A percentile compares a stretch with the other conserved stretches of the same genome.
These are phyloP conservation scores for Cutaneotrichosporon sp. DNA, from an alignment of 1,284 basidiomycete genomes.

Conservation along the genomic window DNA sequence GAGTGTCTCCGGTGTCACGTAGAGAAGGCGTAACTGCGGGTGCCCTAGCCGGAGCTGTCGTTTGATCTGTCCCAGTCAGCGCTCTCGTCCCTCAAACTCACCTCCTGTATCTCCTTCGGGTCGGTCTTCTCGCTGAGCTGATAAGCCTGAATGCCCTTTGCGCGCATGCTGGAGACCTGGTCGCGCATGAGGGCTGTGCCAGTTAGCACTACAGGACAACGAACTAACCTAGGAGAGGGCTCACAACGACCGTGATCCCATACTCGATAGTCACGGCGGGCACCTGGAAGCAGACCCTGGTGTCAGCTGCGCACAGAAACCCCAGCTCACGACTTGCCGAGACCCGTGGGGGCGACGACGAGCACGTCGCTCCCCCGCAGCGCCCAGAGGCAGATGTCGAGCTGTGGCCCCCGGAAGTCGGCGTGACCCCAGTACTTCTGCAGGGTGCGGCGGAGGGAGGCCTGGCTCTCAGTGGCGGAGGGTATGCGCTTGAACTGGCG, in stretches of 20 bases:
- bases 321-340: conserved; percentile 70
- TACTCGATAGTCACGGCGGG: conserved; percentile 71
- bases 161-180: conserved; percentile 67
- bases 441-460: conserved; percentile 35
- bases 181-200: conserved; percentile 77
- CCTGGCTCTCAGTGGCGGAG: conserved; percentile 46
- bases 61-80: conserved; percentile 58
- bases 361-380: conserved; percentile 69
- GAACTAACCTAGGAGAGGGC: conserved; percentile 68
- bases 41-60: conserved; percentile 64
- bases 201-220: not conserved
- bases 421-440: conserved; percentile 63
- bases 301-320: conserved; percentile 1
- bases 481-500: conserved; percentile 38
- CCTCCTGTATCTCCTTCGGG: conserved; percentile 60
- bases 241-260: conserved; percentile 76
- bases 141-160: conserved; percentile 62
- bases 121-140: conserved; percentile 70
- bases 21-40: conserved; percentile 67
- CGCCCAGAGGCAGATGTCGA: conserved; percentile 70
- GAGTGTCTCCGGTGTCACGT: conserved; percentile 77
- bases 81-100: conserved; percentile 32
- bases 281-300: conserved; percentile 77
- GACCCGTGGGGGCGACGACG: conserved; percentile 84
- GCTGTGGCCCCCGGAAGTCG: conserved; percentile 72